These are phyloP conservation scores for Rhododendron henanense DNA, from an alignment of 148 eudicot species.

Conservation along the genomic window DNA sequence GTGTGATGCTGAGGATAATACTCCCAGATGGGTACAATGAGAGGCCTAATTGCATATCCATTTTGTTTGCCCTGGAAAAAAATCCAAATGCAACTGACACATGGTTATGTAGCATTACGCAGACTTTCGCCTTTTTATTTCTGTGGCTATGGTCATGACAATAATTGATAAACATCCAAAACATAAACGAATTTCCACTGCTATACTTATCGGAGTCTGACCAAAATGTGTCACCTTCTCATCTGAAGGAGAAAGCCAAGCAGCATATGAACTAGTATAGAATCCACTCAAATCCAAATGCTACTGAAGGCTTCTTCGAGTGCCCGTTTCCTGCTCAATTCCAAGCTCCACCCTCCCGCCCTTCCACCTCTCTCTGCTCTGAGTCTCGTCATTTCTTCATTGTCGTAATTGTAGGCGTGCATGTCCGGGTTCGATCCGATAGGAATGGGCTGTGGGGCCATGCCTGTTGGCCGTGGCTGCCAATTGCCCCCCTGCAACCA, in stretches of 20 bases:
- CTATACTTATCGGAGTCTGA: neutral
- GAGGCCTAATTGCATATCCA: neutral
- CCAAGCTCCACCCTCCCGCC: no score
- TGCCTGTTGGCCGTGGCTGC: no score
- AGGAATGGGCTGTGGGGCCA: no score
- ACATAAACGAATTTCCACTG: neutral
- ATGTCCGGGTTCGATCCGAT: no score
- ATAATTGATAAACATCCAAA: neutral
- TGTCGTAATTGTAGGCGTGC: no score
- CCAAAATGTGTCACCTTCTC: neutral
- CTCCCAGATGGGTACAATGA: neutral
- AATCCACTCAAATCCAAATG: slow-evolving; percentile 54
- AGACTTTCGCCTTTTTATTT: neutral
- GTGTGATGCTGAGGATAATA: neutral
- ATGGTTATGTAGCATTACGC: neutral
- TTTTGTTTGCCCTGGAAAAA: neutral
- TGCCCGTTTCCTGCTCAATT: no score
- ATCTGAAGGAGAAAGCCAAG: neutral
- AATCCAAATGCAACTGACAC: neutral
- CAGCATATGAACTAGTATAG: neutral
- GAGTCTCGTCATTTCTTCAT: no score
- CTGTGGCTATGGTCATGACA: neutral
- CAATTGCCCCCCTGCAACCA: no score
- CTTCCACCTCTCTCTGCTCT: no score
- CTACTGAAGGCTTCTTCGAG: slow-evolving; percentile 58